Conservation (phyloP, 129 eudicot species). For the Rutidosis leptorrhynchoides region DNA sequence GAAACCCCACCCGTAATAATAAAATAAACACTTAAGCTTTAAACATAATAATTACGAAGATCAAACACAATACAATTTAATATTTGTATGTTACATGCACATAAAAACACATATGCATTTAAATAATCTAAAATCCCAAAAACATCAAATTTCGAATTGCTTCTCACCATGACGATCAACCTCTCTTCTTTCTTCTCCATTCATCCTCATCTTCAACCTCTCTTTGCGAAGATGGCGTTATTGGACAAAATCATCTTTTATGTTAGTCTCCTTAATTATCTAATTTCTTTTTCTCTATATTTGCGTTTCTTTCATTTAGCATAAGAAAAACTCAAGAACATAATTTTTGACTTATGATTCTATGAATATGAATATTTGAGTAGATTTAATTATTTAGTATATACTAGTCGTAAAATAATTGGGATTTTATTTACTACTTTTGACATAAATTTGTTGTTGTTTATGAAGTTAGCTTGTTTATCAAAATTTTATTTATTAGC, state of each 20-base stretch:
- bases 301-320: background rate
- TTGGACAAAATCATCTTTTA: constrained; percentile 41
- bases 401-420: no score
- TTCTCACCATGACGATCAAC: constrained; percentile 25
- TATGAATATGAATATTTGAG: no score
- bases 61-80: background rate
- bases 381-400: no score
- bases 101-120: background rate
- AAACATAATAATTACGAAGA: background rate
- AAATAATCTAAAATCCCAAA: background rate
- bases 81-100: background rate
- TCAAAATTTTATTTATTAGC: background rate
- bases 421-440: no score
- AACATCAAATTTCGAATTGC: background rate
- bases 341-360: no score
- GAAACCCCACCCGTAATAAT: background rate
- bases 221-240: constrained; percentile 37
- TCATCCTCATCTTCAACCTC: constrained; percentile 45
- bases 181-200: constrained; percentile 30
- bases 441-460: no score
- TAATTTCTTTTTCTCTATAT: background rate
- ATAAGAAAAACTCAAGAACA: background rate
- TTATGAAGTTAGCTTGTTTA: no score
- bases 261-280: constrained; percentile 41
- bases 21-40: background rate